Base-by-base conservation (phyloP, 305 asterid species). In the Fraxinus greggii region DNA sequence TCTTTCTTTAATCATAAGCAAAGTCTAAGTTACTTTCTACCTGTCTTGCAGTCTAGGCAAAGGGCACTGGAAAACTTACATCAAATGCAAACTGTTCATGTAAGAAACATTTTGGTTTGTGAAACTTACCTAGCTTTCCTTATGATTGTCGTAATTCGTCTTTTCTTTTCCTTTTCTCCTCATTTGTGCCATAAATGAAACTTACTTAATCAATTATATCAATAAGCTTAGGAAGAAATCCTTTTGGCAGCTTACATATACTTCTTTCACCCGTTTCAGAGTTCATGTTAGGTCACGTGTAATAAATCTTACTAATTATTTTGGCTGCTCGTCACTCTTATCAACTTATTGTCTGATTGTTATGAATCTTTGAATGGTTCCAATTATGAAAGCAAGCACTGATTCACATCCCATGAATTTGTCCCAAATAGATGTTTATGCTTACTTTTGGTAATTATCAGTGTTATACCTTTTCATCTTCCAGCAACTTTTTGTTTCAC, bases 81-180 rank as follows among this genome's bases (percentile, higher is more conserved):
- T 80, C 95, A 91, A 89, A 93, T 91, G 98, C 97, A 95, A 92
- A 90, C 92, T 83, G 94, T 93, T 82, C 92, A 92, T 87, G 98
- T 95, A 93, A 88, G 97, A 54, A 82, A 42, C 75, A 19, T 72
- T 61, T 74, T 38, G 33, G 67, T 42, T 9, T 59, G 35, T 63
- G 24, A 78, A 69, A 73, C 79, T 78, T 77, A 31, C 75, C 38
- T 67, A 48, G 31, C 75, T 69, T 59, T 72, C 29, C 36, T 24
- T 77, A 35, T 82, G 83, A 48, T 81, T 69, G 81, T 77, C 48
- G 5, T 75, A 33, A 33, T 28, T 69, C 19, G 13, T 78, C 35
- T 45, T 23, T 19, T 48, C 73, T 72, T 81, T 75, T 35, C 70
- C 67, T 61, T 75, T 75, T 45, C 40, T 33, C 6, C 32, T 17